Evolutionary conservation across 2,329 filamentous ascomycete genomes (phyloP), one percentile per base, ranked within the genome.

Genomic region (Juglanconis sp.): DNA sequence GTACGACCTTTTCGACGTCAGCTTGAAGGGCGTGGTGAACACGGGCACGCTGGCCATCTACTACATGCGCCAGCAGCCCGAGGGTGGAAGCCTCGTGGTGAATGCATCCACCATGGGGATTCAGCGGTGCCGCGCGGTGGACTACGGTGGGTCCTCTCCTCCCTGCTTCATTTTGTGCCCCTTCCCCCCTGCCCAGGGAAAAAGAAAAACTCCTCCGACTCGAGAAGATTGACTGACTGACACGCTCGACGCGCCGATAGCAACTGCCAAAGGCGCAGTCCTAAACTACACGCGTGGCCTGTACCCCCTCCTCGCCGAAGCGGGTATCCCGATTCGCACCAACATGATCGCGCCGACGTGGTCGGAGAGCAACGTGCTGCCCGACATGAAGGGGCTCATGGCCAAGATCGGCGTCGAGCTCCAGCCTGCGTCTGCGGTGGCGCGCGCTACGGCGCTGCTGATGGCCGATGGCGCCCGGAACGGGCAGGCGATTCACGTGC

Each of bases 281-380:
- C 63, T 86, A 0, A 83, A 84, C 2, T 77, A 83, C 57, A 74
- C 81, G 30, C 77, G 83, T 34, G 77, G 79, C 3, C 69, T 83
- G 9, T 68, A 75, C 1, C 69, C 71, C 3, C 68, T 77, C 3
- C 64, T 82, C 3, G 63, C 67, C 11, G 65, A 65, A 2, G 70
- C 73, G 10, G 62, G 67, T 17, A 62, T 81, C 1, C 78, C 80
- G 1, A 78, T 87, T 48, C 79, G 84, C 13, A 68, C 87, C 54
- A 87, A 87, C 71, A 77, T 75, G 5, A 71, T 87, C 24, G 77
- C 80, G 1, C 82, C 84, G 1, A 79, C 74, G 35, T 86, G 82
- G 82, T 85, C 84, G 0, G 70, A 74, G 3, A 82, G 80, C 15
- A 76, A 72, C 11, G 73, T 85, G 1, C 68, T 84, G 1, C 76